Evolutionary conservation across 2,329 filamentous ascomycete species (phyloP).

Genomic region (Ophiostoma populinum): DNA sequence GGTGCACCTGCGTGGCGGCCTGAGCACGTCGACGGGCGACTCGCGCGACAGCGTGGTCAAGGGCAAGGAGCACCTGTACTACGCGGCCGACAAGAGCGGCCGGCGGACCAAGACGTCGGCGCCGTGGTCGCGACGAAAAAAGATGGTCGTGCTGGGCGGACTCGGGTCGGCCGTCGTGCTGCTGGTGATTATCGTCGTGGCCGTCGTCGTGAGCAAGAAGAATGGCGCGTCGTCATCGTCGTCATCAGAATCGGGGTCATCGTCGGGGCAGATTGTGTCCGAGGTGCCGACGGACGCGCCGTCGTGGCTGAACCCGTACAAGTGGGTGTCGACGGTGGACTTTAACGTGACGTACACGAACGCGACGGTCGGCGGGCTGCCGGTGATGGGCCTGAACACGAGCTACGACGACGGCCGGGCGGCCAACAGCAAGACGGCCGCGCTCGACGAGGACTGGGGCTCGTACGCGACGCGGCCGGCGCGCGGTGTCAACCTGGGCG

Average conservation of each 20-base stretch:
- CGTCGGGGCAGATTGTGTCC: constrained; percentile 30
- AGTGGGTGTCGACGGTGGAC: constrained; percentile 76
- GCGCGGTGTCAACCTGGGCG: constrained; percentile 80
- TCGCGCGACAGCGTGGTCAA: constrained; percentile 26
- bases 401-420: constrained; percentile 69
- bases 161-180: constrained; percentile 38
- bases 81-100: constrained; percentile 11
- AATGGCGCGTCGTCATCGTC: constrained; percentile 13
- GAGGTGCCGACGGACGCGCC: constrained; percentile 38
- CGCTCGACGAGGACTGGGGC: constrained; percentile 58
- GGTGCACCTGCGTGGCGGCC: constrained; percentile 22
- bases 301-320: constrained; percentile 75
- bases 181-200: constrained; percentile 50
- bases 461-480: constrained; percentile 64
- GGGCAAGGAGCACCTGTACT: constrained; percentile 28
- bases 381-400: constrained; percentile 74
- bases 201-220: constrained; percentile 46
- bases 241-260: constrained; percentile 27
- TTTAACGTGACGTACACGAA: constrained; percentile 93
- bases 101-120: constrained; percentile 16
- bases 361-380: constrained; percentile 67
- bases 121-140: constrained; percentile 32
- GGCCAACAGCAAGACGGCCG: constrained; percentile 65
- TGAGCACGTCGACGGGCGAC: constrained; percentile 28
- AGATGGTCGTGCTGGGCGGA: constrained; percentile 39